These are phyloP conservation scores for Syzygium malaccense DNA, from an alignment of 441 rosid genomes.

Conservation along the genomic window DNA sequence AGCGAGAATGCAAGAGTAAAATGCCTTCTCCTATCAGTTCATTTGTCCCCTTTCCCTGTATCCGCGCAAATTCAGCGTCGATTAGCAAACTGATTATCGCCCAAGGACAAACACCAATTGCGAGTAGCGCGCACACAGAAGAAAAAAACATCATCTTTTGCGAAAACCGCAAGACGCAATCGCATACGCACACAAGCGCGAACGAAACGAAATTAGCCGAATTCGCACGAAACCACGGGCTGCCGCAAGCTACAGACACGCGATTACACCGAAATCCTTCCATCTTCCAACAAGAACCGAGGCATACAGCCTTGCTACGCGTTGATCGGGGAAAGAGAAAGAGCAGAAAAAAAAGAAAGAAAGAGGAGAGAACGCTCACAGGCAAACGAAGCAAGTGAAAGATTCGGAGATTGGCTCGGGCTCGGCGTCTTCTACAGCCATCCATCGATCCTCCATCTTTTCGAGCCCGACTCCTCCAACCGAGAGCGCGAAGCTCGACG, in stretches of 20 bases:
- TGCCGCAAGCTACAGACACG: neutral
- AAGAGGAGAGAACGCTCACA: constrained; percentile 29
- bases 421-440: neutral
- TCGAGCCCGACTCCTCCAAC: neutral
- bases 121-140: neutral
- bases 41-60: neutral
- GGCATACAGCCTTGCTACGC: neutral
- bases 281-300: neutral
- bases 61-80: neutral
- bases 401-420: constrained; percentile 34
- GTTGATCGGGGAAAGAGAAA: neutral
- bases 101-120: neutral
- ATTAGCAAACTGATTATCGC: neutral
- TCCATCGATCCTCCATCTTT: neutral
- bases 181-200: neutral
- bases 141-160: neutral
- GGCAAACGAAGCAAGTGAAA: constrained; percentile 63
- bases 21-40: neutral
- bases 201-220: neutral
- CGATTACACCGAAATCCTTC: neutral
- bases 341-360: neutral
- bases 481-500: neutral
- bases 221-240: neutral
- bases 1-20: neutral
- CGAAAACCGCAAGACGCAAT: neutral